Percentiles rank a stretch among this genome's conserved stretches.
Evolutionary conservation across 2,329 filamentous ascomycete species (phyloP).

Genomic region (Apiospora koreana): DNA sequence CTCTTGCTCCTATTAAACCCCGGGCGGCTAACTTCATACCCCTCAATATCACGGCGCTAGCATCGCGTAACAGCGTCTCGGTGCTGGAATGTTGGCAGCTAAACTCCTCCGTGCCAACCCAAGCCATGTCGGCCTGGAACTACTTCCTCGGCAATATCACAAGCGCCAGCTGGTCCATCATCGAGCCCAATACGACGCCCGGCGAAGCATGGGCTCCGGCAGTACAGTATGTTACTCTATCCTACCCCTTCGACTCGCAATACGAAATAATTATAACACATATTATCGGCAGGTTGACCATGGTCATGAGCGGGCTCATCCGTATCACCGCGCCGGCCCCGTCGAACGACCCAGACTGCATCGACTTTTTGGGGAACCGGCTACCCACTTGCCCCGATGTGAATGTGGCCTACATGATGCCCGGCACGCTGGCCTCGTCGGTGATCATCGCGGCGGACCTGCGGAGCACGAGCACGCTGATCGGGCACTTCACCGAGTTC

Average conservation of each 20-base stretch:
- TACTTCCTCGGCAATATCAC: slow-evolving; percentile 32
- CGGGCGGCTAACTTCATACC: neutral
- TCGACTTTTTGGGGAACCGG: neutral
- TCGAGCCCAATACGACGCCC: slow-evolving; percentile 30
- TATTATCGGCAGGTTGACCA: slow-evolving; percentile 23
- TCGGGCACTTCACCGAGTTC: slow-evolving; percentile 36
- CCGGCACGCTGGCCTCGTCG: slow-evolving; percentile 32
- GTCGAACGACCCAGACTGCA: slow-evolving; percentile 2
- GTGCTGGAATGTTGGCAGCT: slow-evolving; percentile 34
- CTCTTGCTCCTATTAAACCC: neutral
- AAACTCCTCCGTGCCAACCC: slow-evolving; percentile 20
- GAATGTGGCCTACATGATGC: slow-evolving; percentile 31
- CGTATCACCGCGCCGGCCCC: slow-evolving; percentile 33
- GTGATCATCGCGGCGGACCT: slow-evolving; percentile 34
- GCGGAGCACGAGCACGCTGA: slow-evolving; percentile 26
- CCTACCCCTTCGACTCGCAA: neutral
- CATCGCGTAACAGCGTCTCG: slow-evolving; percentile 29
- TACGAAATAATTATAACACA: neutral
- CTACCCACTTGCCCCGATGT: slow-evolving; percentile 11
- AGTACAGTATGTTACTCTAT: slow-evolving; percentile 26
- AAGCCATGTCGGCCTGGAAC: slow-evolving; percentile 32
- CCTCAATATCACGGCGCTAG: slow-evolving; percentile 32
- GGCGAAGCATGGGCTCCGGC: slow-evolving; percentile 36
- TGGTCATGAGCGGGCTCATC: slow-evolving; percentile 35
- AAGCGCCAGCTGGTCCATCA: slow-evolving; percentile 32